Percentiles rank a stretch among this genome's conserved stretches.
Conservation (phyloP, 495 filamentous ascomycete genomes). For the Achaetomiella virescens region DNA sequence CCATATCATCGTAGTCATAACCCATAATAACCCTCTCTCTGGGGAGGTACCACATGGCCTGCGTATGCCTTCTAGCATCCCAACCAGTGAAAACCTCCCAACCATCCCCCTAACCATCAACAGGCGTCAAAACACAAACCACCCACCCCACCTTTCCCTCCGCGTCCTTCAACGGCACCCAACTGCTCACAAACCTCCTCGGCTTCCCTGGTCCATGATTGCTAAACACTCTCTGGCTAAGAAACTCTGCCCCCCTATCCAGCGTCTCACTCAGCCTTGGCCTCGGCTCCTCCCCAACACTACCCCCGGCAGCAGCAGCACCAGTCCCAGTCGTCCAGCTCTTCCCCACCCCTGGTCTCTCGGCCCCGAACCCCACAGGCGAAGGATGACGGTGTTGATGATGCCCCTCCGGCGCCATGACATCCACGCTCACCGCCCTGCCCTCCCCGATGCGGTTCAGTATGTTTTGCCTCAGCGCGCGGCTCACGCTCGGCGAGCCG, state of each 20-base stretch:
- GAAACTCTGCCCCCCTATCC: slow-evolving; percentile 22
- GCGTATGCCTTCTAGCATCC: neutral
- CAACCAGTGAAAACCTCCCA: neutral
- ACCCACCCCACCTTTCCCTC: slow-evolving; percentile 41
- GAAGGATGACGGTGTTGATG: neutral
- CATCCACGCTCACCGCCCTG: slow-evolving; percentile 35
- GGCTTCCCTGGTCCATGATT: slow-evolving; percentile 11
- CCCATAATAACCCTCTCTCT: no score
- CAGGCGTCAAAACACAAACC: slow-evolving; percentile 38
- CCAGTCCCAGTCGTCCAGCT: neutral
- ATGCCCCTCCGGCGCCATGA: slow-evolving; percentile 15
- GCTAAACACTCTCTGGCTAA: slow-evolving; percentile 20
- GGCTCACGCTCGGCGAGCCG: slow-evolving; percentile 28
- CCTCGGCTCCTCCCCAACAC: neutral
- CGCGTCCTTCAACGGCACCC: slow-evolving; percentile 50
- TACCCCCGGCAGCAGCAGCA: neutral
- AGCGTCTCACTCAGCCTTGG: slow-evolving; percentile 23
- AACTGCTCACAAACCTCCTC: slow-evolving; percentile 45
- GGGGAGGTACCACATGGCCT: no score
- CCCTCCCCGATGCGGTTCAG: slow-evolving; percentile 35
- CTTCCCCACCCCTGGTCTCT: neutral
- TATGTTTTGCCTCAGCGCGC: slow-evolving; percentile 35
- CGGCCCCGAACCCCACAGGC: slow-evolving; percentile 5
- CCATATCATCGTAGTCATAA: no score
- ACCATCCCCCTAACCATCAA: neutral